Conservation (phyloP, 2,329 filamentous ascomycete species). For the Emericellopsis cladophorae region DNA sequence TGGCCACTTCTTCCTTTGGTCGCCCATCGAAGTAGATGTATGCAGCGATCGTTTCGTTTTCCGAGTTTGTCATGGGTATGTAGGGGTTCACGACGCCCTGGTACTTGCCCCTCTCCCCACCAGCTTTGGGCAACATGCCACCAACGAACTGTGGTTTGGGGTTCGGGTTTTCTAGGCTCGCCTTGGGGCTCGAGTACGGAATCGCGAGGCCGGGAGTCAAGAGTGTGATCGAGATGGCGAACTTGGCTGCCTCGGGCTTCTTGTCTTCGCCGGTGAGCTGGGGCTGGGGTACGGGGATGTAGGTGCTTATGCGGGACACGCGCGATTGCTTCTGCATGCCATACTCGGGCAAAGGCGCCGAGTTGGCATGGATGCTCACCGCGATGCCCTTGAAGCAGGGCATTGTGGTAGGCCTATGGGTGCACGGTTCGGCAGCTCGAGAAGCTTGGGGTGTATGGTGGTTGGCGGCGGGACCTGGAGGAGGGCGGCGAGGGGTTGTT, state of each 20-base stretch:
- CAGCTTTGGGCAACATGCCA: constrained; percentile 43
- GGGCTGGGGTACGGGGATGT: constrained; percentile 88
- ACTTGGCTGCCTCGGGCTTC: constrained; percentile 85
- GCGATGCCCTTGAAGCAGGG: constrained; percentile 99
- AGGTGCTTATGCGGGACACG: constrained; percentile 85
- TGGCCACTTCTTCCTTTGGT: constrained; percentile 92
- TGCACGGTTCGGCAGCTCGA: not conserved
- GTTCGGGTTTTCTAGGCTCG: constrained; percentile 62
- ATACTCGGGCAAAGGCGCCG: constrained; percentile 76
- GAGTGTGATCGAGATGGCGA: constrained; percentile 95
- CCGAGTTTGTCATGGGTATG: constrained; percentile 79
- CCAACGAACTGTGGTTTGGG: constrained; percentile 76
- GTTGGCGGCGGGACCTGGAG: not conserved
- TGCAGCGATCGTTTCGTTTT: constrained; percentile 93
- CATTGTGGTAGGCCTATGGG: constrained; percentile 34
- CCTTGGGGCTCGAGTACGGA: constrained; percentile 82
- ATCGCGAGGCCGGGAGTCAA: constrained; percentile 80
- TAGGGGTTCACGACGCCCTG: constrained; percentile 64
- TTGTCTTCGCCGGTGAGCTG: constrained; percentile 50
- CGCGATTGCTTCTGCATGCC: constrained; percentile 91
- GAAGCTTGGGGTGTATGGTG: not conserved
- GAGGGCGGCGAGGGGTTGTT: too few species aligned
- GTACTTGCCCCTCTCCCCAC: constrained; percentile 31
- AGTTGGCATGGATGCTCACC: constrained; percentile 83
- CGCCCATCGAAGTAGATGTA: constrained; percentile 99